phyloP scores from a whole-genome alignment of 2,329 filamentous ascomycete genomes.

The Pyrenochaeta sp. region DNA sequence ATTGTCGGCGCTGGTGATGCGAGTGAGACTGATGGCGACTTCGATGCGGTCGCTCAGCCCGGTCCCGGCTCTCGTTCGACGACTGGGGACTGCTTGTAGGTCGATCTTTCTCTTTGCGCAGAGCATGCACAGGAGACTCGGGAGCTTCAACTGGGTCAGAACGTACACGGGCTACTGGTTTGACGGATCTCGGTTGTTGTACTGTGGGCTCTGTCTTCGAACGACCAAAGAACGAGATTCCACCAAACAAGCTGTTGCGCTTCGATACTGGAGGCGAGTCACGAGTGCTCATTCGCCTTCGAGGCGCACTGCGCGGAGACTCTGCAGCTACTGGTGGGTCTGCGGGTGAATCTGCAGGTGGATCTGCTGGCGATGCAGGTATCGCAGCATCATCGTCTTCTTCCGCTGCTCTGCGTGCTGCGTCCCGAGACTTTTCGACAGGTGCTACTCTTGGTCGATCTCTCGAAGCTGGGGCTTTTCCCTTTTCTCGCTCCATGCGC shows the following conservation, averaged over 20 bases:
- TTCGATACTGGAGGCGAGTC: conserved; percentile 34
- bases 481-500: conserved; percentile 36
- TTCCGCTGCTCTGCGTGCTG: conserved; percentile 29
- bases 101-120: conserved; percentile 30
- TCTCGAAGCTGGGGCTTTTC: conserved; percentile 21
- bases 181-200: conserved; percentile 31
- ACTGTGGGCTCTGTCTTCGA: conserved; percentile 39
- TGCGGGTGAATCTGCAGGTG: conserved; percentile 28
- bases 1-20: conserved; percentile 30
- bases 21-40: conserved; percentile 37
- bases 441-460: conserved; percentile 23
- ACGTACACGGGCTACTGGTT: conserved; percentile 30
- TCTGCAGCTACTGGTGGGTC: conserved; percentile 24
- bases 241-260: conserved; percentile 41
- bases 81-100: conserved; percentile 40
- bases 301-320: conserved; percentile 30
- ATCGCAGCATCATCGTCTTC: conserved; percentile 16
- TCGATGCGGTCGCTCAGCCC: conserved; percentile 38
- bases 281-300: conserved; percentile 34
- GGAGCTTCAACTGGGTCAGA: conserved; percentile 31
- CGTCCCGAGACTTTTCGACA: conserved; percentile 27
- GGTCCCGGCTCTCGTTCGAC: conserved; percentile 41
- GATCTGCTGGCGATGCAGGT: conserved; percentile 19
- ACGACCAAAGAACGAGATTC: conserved; percentile 38
- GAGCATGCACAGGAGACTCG: conserved; percentile 17